These are phyloP conservation scores for Plasmodium vinckei DNA, from an alignment of 169 alveolate species.

Conservation along the genomic window DNA sequence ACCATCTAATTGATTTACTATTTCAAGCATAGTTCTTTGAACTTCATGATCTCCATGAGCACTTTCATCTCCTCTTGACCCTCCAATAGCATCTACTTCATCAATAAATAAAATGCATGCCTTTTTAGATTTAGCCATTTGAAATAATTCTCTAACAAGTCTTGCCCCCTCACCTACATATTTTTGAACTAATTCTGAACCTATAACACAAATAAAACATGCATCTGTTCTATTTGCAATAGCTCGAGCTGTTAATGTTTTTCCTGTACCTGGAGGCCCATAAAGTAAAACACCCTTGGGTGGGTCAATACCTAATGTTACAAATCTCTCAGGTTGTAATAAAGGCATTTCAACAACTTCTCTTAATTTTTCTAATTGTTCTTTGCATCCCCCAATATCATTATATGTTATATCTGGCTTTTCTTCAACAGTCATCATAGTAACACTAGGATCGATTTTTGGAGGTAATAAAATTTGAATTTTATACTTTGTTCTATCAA, in stretches of 20 bases:
- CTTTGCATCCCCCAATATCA: conserved; percentile 99
- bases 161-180: conserved; percentile 99
- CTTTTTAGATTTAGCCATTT: conserved; percentile 97
- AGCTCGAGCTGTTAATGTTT: conserved; percentile 98
- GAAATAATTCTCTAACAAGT: conserved; percentile 98
- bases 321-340: conserved; percentile 98
- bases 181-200: conserved; percentile 98
- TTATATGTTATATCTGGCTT: conserved; percentile 99
- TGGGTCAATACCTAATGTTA: conserved; percentile 99
- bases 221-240: conserved; percentile 99
- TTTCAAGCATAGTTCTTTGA: conserved; percentile 99
- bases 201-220: conserved; percentile 98
- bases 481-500: conserved; percentile 94
- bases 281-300: conserved; percentile 99
- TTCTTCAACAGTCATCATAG: conserved; percentile 99
- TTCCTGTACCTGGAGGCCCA: conserved; percentile 98
- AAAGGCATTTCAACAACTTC: conserved; percentile 99
- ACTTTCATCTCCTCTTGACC: conserved; percentile 91
- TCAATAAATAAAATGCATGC: conserved; percentile 99
- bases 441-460: conserved; percentile 99
- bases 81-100: conserved; percentile 98
- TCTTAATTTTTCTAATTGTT: conserved; percentile 96
- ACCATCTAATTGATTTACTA: conserved; percentile 99
- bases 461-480: conserved; percentile 99
- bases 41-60: conserved; percentile 99